Evolutionary conservation across 2,329 filamentous ascomycete species (phyloP), one percentile per base, ranked within the genome.

Genomic region (Basipetospora chlamydospora): DNA sequence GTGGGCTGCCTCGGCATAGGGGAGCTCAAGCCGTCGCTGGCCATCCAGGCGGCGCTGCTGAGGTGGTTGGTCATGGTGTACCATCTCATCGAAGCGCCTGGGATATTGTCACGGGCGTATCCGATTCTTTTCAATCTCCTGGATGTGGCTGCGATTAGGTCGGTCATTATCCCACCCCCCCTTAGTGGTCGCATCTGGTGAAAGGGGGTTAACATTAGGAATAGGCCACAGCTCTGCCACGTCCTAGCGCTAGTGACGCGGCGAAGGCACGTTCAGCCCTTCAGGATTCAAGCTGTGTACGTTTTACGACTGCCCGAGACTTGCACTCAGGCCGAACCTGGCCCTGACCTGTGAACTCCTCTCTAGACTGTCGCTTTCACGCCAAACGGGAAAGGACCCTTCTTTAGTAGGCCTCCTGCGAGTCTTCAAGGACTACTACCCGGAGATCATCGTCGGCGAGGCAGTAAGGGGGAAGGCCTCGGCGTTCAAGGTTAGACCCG

Each of bases 401-500:
- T 70, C 76, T 35, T 60, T 93, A 25, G 66, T 80, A 26, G 81
- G 81, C 3, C 63, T 93, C 13, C 61, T 92, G 34, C 72, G 80
- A 38, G 74, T 88, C n/a, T 92, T 79, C 60, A 90, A 90, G 51
- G 84, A 88, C 52, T 92, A 88, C 55, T 92, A 88, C 48, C 84
- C 85, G 0, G 84, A 93, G 52, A 83, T 92, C 38, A 83, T 92
- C 41, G 70, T 88, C 11, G 81, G 79, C 16, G 78, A 80, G 43
- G 63, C 71, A 4, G 69, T 73, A 21, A 63, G 64, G 37, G 73
- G 73, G 26, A 67, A 69, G 41, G 73, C 73, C 1, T 69, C 71
- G 4, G 64, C 72, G 1, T 79, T 79, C 53, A 76, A 72, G 54
- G 69, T 71, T 50, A 25, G 46, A 15, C 13, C 6, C 28, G 6